These are phyloP conservation scores for Ogataea nitratoaversa DNA, from an alignment of 805 yeast genomes.

Conservation along the genomic window DNA sequence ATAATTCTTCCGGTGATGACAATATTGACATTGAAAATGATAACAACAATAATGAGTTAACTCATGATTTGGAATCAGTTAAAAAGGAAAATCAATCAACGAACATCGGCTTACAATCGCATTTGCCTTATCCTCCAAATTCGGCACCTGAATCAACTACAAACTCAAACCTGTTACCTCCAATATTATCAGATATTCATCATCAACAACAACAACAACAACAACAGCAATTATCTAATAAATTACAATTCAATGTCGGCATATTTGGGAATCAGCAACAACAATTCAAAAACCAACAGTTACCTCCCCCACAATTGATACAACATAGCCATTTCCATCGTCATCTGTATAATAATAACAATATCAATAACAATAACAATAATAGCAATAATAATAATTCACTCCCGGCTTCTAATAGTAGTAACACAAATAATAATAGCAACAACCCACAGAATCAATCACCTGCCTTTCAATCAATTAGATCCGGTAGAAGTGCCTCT, in stretches of 20 bases:
- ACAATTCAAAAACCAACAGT: not conserved
- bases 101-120: not conserved
- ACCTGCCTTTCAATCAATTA: slow-evolving; percentile 13
- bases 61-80: not conserved
- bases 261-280: slow-evolving; percentile 10
- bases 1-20: no score
- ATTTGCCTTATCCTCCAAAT: not conserved
- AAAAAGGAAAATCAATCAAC: not conserved
- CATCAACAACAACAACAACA: slow-evolving; percentile 3
- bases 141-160: not conserved
- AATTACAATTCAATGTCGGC: slow-evolving; percentile 17
- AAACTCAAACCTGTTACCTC: slow-evolving; percentile 8
- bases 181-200: slow-evolving; percentile 17
- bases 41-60: not conserved
- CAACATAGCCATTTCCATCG: not conserved
- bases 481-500: slow-evolving; percentile 21
- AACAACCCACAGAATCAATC: slow-evolving; percentile 4
- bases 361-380: not conserved
- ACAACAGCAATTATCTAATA: slow-evolving; percentile 10
- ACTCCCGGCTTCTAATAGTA: not conserved
- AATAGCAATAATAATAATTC: not conserved
- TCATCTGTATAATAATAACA: not conserved
- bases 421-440: not conserved
- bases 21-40: no score
- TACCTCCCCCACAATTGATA: not conserved